Percentiles rank a stretch among this genome's conserved stretches.
Evolutionary conservation across 2,329 filamentous ascomycete species (phyloP).

Genomic region (Dothideomycetes sp.): DNA sequence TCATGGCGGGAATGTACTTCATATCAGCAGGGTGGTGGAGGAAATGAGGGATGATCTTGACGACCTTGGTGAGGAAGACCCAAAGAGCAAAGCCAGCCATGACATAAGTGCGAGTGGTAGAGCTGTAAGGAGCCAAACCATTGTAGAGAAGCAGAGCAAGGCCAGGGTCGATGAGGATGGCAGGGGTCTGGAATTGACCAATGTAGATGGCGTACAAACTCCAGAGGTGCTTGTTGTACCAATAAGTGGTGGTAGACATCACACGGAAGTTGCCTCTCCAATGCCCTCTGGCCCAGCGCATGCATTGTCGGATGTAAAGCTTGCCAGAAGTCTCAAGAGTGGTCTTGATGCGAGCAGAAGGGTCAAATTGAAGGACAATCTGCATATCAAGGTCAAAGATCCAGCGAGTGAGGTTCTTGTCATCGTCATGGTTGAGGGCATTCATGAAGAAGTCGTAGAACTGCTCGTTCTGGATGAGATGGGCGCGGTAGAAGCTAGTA

Average conservation of each 20-base stretch:
- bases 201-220: constrained; percentile 49
- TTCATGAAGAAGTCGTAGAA: constrained; percentile 40
- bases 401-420: constrained; percentile 53
- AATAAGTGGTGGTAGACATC: constrained; percentile 31
- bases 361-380: constrained; percentile 46
- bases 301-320: constrained; percentile 45
- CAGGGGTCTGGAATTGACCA: constrained; percentile 47
- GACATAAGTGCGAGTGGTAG: not conserved
- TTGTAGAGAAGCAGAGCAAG: constrained; percentile 30
- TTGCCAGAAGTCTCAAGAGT: constrained; percentile 39
- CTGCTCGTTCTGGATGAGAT: constrained; percentile 36
- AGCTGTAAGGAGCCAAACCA: constrained; percentile 17
- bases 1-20: constrained; percentile 39
- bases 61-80: constrained; percentile 47
- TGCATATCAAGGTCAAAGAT: constrained; percentile 42
- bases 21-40: constrained; percentile 44
- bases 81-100: constrained; percentile 27
- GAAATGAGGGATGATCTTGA: constrained; percentile 50
- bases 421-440: constrained; percentile 49
- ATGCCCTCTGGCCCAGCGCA: constrained; percentile 50
- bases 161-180: constrained; percentile 42
- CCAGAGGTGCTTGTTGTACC: constrained; percentile 38
- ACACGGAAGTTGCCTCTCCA: constrained; percentile 48
- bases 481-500: constrained; percentile 43
- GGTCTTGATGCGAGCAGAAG: constrained; percentile 43